Percentiles rank a stretch among this genome's conserved stretches.
Evolutionary conservation across 495 filamentous ascomycete genomes (phyloP).

Genomic region (Podospora comata): DNA sequence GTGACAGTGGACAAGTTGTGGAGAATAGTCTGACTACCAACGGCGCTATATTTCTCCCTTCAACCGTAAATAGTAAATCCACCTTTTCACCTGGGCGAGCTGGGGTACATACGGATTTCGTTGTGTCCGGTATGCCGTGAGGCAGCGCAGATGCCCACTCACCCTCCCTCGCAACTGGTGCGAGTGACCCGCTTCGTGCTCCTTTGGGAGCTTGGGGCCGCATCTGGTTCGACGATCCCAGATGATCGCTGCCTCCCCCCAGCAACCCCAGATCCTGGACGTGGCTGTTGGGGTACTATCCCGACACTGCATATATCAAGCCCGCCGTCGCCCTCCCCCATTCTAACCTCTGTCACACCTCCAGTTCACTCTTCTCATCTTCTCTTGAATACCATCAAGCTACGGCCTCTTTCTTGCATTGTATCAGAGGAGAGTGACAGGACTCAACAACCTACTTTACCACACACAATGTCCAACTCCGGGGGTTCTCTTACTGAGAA

Average conservation of each 20-base stretch:
- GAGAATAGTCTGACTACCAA: not conserved
- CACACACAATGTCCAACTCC: not conserved
- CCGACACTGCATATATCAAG: slow-evolving; percentile 18
- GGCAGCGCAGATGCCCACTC: not conserved
- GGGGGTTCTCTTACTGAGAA: slow-evolving; percentile 27
- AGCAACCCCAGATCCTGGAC: slow-evolving; percentile 9
- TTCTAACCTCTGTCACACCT: not conserved
- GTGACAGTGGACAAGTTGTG: not conserved
- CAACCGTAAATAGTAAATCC: not conserved
- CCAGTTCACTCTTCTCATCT: not conserved
- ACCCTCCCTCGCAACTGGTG: not conserved
- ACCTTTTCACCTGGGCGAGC: not conserved
- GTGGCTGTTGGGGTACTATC: slow-evolving; percentile 2
- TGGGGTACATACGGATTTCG: not conserved
- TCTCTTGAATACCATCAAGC: not conserved
- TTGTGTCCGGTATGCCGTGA: not conserved
- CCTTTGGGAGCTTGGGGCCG: not conserved
- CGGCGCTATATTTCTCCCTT: not conserved
- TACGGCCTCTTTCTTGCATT: not conserved
- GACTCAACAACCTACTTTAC: not conserved
- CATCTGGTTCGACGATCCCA: not conserved
- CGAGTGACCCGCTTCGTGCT: slow-evolving; percentile 7
- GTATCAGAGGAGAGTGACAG: not conserved
- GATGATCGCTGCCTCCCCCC: slow-evolving; percentile 9
- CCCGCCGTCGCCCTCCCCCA: slow-evolving; percentile 8